Conservation (phyloP, 176 grass and related monocot genomes). For the Musa itinerans region DNA sequence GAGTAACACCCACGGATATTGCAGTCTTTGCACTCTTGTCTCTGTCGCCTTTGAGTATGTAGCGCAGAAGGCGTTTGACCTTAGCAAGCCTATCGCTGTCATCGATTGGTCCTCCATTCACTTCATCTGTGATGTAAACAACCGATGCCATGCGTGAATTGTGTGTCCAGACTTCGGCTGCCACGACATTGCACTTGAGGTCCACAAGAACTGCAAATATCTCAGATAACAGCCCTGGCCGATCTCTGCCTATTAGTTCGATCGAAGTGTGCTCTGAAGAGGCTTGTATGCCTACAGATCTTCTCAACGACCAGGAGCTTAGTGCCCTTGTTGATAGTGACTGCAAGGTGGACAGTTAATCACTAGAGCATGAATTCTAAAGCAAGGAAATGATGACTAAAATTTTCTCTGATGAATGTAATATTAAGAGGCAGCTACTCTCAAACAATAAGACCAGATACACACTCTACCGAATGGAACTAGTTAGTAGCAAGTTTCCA, state of each 20-base stretch:
- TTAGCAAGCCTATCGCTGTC: constrained; percentile 4
- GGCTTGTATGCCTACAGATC: constrained; percentile 20
- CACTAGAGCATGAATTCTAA: neutral
- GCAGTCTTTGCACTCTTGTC: constrained; percentile 25
- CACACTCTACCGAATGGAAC: no score
- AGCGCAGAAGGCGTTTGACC: constrained; percentile 20
- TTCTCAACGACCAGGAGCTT: neutral
- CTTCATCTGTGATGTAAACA: constrained; percentile 23
- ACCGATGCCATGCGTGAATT: constrained; percentile 22
- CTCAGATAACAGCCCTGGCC: constrained; percentile 23
- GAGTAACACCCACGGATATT: constrained; percentile 10
- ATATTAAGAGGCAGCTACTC: no score
- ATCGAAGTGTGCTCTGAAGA: constrained; percentile 12
- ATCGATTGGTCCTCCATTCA: neutral
- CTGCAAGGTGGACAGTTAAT: constrained; percentile 3
- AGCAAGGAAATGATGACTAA: no score
- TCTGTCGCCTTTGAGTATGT: constrained; percentile 12
- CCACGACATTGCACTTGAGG: constrained; percentile 24
- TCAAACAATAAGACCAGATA: no score
- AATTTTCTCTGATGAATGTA: no score
- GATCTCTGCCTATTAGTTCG: constrained; percentile 15
- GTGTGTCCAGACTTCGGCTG: constrained; percentile 24
- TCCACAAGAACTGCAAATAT: constrained; percentile 24
- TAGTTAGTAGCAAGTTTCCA: neutral
- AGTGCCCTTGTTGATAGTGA: constrained; percentile 13